Conservation (phyloP, 2,329 filamentous ascomycete genomes). For the Trichoderma atroviride region DNA sequence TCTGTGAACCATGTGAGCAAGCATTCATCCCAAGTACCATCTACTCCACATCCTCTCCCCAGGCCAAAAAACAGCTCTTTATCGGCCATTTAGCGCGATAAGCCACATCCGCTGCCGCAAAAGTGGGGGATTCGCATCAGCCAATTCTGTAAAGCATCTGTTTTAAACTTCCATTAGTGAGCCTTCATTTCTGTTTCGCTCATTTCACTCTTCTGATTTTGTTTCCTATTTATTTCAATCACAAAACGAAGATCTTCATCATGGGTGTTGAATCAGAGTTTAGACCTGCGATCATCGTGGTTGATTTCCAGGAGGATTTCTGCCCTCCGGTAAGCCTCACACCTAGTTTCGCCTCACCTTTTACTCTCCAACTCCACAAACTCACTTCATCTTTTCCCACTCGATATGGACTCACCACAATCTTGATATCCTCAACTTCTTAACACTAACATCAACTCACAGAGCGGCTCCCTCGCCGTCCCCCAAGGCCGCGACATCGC, state of each 20-base stretch:
- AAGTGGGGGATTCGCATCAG: not conserved
- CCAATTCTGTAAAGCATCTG: not conserved
- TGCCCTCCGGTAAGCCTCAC: conserved; percentile 73
- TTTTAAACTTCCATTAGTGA: no score
- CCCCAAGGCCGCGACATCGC: conserved; percentile 70
- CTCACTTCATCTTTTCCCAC: no score
- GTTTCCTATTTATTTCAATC: no score
- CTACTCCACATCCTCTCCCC: not conserved
- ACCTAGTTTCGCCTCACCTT: not conserved
- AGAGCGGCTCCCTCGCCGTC: conserved; percentile 89
- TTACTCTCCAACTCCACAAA: no score
- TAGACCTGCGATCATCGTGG: conserved; percentile 64
- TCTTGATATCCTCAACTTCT: not conserved
- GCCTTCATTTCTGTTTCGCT: no score
- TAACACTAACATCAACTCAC: conserved; percentile 12
- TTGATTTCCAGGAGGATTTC: conserved; percentile 95
- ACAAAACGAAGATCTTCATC: not conserved
- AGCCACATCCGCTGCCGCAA: not conserved
- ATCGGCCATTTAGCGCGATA: not conserved
- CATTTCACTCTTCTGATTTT: no score
- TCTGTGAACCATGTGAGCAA: not conserved
- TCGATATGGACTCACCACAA: no score
- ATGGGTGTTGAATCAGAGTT: conserved; percentile 35
- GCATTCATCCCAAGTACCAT: not conserved
- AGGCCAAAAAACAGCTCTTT: not conserved